phyloP scores from a whole-genome alignment of 768 basidiomycete species.

The Amanita polypyramis region DNA sequence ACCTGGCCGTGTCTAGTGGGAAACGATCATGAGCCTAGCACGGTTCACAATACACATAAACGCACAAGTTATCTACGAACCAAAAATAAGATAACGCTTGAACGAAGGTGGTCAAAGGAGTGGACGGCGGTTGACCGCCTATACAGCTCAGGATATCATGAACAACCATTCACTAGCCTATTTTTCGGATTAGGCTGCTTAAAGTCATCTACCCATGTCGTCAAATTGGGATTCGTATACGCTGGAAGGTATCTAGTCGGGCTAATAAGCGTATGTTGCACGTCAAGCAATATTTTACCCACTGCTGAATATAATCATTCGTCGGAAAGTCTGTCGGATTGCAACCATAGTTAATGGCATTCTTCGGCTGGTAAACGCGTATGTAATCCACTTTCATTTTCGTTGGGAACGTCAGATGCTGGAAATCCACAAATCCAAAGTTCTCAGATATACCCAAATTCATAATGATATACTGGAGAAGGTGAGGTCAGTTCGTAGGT shows the following conservation, averaged over 20 bases:
- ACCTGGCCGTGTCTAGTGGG: slow-evolving; percentile 1
- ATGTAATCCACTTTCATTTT: slow-evolving; percentile 79
- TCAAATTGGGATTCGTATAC: slow-evolving; percentile 76
- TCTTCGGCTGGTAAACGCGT: slow-evolving; percentile 76
- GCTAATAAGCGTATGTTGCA: background rate
- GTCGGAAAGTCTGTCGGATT: slow-evolving; percentile 77
- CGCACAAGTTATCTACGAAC: slow-evolving; percentile 1
- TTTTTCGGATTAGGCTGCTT: slow-evolving; percentile 64
- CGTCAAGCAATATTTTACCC: slow-evolving; percentile 13
- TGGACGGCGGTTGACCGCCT: background rate
- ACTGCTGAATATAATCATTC: slow-evolving; percentile 67
- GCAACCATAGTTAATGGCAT: slow-evolving; percentile 72
- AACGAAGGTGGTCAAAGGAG: slow-evolving; percentile 4
- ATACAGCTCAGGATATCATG: slow-evolving; percentile 9
- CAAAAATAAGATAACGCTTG: background rate
- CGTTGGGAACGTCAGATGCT: slow-evolving; percentile 61
- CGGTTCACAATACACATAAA: slow-evolving; percentile 1
- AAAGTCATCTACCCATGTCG: slow-evolving; percentile 61
- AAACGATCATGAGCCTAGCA: background rate
- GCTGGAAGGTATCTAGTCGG: slow-evolving; percentile 43
- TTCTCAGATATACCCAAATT: slow-evolving; percentile 81
- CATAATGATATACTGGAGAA: slow-evolving; percentile 62
- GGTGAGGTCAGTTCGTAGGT: background rate
- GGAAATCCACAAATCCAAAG: slow-evolving; percentile 63
- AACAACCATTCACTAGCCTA: slow-evolving; percentile 50